A percentile compares a stretch with the other conserved stretches of the same genome.
Conservation (phyloP, 441 rosid species). For the Gossypium gossypioides region DNA sequence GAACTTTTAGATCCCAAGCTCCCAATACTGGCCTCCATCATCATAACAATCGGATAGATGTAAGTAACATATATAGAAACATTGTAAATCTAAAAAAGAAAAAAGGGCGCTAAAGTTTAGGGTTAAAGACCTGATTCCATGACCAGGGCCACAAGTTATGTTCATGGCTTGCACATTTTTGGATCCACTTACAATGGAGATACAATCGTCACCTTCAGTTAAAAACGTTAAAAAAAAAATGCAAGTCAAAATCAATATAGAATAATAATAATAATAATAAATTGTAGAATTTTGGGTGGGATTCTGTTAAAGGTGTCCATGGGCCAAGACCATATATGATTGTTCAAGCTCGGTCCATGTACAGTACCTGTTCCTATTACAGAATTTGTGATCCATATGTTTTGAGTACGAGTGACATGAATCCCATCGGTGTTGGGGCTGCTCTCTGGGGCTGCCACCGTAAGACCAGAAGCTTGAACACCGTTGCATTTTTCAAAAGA, state of each 20-base stretch:
- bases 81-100: background rate
- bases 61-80: background rate
- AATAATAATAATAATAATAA: background rate
- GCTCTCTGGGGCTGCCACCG: constrained; percentile 37
- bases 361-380: constrained; percentile 49
- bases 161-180: constrained; percentile 40
- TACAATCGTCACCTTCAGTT: constrained; percentile 68
- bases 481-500: constrained; percentile 39
- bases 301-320: too few relatives aligned
- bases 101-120: background rate
- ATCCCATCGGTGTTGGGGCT: constrained; percentile 89
- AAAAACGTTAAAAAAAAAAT: background rate
- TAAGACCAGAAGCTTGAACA: constrained; percentile 37
- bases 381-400: constrained; percentile 40
- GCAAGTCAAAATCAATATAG: background rate
- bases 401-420: constrained; percentile 45
- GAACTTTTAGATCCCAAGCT: constrained; percentile 54
- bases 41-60: background rate
- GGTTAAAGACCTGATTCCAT: constrained; percentile 61
- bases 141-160: constrained; percentile 79
- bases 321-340: too few relatives aligned
- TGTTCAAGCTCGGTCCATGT: too few relatives aligned
- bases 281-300: too few relatives aligned
- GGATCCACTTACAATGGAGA: constrained; percentile 66
- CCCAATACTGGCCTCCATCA: constrained; percentile 49